Evolutionary conservation across 1,139 yeast species (phyloP).

Genomic region (Protomyces gravidus): DNA sequence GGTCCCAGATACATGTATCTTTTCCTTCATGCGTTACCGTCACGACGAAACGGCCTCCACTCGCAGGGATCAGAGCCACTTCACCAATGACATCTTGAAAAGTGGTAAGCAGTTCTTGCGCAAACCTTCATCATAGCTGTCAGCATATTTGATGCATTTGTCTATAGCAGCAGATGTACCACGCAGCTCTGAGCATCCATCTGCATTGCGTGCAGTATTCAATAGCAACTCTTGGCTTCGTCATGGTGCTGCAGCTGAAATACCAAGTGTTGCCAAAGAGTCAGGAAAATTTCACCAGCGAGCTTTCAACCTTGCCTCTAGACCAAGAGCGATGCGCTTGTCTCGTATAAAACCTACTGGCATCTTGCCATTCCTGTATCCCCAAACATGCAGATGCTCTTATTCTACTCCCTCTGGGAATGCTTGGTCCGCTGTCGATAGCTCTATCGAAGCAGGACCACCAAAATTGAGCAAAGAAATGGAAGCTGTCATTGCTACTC

Average conservation of each 20-base stretch:
- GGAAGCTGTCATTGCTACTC: background rate
- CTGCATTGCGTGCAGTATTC: slow-evolving; percentile 44
- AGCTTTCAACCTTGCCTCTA: too few relatives aligned
- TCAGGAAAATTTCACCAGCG: too few relatives aligned
- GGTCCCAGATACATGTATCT: slow-evolving; percentile 50
- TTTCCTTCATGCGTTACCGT: slow-evolving; percentile 38
- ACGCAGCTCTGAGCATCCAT: slow-evolving; percentile 63
- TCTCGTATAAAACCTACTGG: background rate
- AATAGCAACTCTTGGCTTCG: slow-evolving; percentile 20
- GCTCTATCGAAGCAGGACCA: too few relatives aligned
- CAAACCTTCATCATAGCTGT: slow-evolving; percentile 5
- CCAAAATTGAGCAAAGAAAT: background rate
- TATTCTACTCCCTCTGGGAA: too few relatives aligned
- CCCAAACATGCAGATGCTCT: background rate
- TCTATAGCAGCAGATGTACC: slow-evolving; percentile 46
- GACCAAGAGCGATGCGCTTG: too few relatives aligned
- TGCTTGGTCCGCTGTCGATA: too few relatives aligned
- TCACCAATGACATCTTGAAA: slow-evolving; percentile 54
- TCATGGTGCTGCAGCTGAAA: background rate
- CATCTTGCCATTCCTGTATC: background rate
- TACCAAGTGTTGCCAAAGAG: too few relatives aligned
- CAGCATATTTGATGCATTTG: background rate
- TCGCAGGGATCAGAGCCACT: slow-evolving; percentile 51
- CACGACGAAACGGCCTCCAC: slow-evolving; percentile 53
- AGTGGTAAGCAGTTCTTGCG: slow-evolving; percentile 58